phyloP scores from a whole-genome alignment of 257 asterid species.

The Verbascum thapsus region DNA sequence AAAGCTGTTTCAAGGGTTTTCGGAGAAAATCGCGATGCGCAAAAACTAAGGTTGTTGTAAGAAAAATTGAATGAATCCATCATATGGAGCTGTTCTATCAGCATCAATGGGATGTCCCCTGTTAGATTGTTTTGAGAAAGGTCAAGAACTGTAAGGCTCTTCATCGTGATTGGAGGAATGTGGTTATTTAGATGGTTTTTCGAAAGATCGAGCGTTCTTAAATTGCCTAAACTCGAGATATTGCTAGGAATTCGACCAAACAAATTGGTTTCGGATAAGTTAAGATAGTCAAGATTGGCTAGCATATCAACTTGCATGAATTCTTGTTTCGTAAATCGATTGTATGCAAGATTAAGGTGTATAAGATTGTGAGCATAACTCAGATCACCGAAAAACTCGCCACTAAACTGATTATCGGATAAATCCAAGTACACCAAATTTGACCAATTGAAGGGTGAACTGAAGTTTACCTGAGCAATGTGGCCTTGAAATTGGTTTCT shows the following conservation, averaged over 20 bases:
- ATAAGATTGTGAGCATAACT: slow-evolving; percentile 51
- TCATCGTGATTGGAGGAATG: slow-evolving; percentile 53
- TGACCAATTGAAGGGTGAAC: slow-evolving; percentile 59
- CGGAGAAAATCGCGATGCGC: slow-evolving; percentile 50
- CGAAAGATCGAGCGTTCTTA: slow-evolving; percentile 74
- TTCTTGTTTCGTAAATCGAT: slow-evolving; percentile 62
- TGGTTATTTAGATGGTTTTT: slow-evolving; percentile 56
- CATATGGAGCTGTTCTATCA: slow-evolving; percentile 52
- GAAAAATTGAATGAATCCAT: slow-evolving; percentile 83
- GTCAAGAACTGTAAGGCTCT: slow-evolving; percentile 61
- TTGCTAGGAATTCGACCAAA: slow-evolving; percentile 62
- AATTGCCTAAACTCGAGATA: slow-evolving; percentile 48
- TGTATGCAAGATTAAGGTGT: slow-evolving; percentile 81
- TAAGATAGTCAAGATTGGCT: slow-evolving; percentile 66
- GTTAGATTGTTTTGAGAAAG: slow-evolving; percentile 79
- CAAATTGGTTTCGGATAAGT: slow-evolving; percentile 71
- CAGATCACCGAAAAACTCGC: slow-evolving; percentile 56
- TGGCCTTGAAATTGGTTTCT: slow-evolving; percentile 85
- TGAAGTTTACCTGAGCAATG: slow-evolving; percentile 72
- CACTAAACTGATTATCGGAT: slow-evolving; percentile 80
- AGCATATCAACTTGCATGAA: slow-evolving; percentile 49
- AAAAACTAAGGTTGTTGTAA: slow-evolving; percentile 77
- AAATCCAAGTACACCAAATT: slow-evolving; percentile 72
- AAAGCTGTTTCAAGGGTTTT: slow-evolving; percentile 52
- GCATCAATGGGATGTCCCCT: slow-evolving; percentile 71